These are phyloP conservation scores for Hygrophila difformis DNA, from an alignment of 257 asterid genomes.

Conservation along the genomic window DNA sequence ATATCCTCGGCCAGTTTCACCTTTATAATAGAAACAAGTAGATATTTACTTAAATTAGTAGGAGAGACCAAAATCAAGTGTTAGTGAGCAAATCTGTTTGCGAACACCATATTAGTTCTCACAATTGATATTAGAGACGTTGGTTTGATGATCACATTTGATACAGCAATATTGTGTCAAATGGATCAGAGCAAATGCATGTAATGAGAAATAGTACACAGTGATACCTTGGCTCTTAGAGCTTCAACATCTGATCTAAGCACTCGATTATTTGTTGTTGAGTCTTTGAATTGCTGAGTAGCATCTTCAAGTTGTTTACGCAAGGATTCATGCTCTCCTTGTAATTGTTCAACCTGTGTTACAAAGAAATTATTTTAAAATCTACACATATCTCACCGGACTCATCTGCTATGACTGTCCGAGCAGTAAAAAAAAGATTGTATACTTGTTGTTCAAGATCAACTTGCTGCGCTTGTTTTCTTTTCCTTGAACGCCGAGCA, in stretches of 20 bases:
- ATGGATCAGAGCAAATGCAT: too few species aligned
- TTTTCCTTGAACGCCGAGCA: constrained; percentile 73
- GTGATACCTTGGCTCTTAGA: constrained; percentile 88
- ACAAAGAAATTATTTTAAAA: not conserved
- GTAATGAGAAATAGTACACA: too few species aligned
- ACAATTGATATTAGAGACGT: too few species aligned
- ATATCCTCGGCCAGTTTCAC: constrained; percentile 87
- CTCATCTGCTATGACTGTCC: too few species aligned
- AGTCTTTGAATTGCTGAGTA: constrained; percentile 59
- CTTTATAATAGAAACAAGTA: constrained; percentile 24
- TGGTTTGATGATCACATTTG: too few species aligned
- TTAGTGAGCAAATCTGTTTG: too few species aligned
- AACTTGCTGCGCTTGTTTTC: constrained; percentile 72
- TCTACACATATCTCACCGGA: too few species aligned
- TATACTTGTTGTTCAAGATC: constrained; percentile 75
- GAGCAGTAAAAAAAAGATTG: too few species aligned
- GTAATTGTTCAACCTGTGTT: constrained; percentile 65
- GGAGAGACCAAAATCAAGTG: too few species aligned
- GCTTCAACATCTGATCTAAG: constrained; percentile 91
- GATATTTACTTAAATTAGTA: too few species aligned
- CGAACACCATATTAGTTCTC: too few species aligned
- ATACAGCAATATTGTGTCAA: too few species aligned
- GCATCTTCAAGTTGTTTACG: constrained; percentile 62
- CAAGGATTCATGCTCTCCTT: constrained; percentile 52
- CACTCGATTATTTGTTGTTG: constrained; percentile 76